Base-by-base conservation (phyloP, 169 alveolate genomes). In the Haemoproteus tartakovskyi region DNA sequence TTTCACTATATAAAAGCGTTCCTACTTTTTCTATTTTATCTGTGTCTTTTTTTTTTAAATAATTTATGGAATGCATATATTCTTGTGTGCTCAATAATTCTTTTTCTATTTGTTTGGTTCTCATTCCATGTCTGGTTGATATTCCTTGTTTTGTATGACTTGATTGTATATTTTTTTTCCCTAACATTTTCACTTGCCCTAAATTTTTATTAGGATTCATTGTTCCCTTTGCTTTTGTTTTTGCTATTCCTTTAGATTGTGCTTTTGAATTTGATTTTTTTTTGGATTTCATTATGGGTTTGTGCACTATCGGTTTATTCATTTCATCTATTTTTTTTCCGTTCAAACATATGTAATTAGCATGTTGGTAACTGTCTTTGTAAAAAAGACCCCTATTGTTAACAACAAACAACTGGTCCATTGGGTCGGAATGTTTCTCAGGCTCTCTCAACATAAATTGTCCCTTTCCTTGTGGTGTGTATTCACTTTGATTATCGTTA, bases 11-110 rank as follows among this genome's bases (percentile, higher is more conserved):
- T 57, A 74, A 48, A 19, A 36, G 2, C 40, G 84, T 12, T 21
- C 84, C 84, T 37, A 74, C 59, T 27, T 74, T 74, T 74, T 74
- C 51, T 22, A 56, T 30, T 33, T 59, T 30, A 2, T 50, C 30
- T 0, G 41, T 30, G 24, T 74, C 62, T 41, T 41, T 19, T 26
- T 74, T 74, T 21, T 61, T 74, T 40, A 74, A 27, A 37, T 74
- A 74, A 57, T 74, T 74, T 36, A 22, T 50, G 4, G 16, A n/a
- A n/a, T n/a, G n/a, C n/a, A n/a, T n/a, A n/a, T n/a, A n/a, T n/a
- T n/a, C n/a, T n/a, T n/a, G n/a, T n/a, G 22, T 29, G 22, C 43
- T 0, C 2, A 8, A 29, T 14, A 18, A n/a, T 22, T 2, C 21
- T 36, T 21, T 64, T 36, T 14, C 26, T 51, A 6, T 51, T 9